These are phyloP conservation scores for Kwoniella bestiolae DNA, from an alignment of 768 basidiomycete genomes.

Conservation along the genomic window DNA sequence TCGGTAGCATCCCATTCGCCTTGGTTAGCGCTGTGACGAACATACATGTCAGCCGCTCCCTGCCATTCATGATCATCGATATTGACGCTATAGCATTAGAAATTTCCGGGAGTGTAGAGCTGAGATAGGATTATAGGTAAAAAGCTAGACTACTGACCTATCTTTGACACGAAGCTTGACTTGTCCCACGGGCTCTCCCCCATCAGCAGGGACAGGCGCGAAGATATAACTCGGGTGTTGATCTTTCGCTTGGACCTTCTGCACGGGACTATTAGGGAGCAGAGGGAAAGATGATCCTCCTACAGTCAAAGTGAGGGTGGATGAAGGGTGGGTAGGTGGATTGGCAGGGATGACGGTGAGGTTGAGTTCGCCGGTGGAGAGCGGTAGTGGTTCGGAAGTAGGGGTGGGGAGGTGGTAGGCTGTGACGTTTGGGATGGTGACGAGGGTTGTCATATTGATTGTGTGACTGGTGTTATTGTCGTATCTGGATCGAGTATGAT, in stretches of 20 bases:
- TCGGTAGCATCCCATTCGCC: slow-evolving; percentile 53
- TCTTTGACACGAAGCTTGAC: slow-evolving; percentile 47
- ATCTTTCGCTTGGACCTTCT: slow-evolving; percentile 43
- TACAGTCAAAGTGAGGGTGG: slow-evolving; percentile 47
- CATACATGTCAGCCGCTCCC: slow-evolving; percentile 1
- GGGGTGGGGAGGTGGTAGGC: slow-evolving; percentile 50
- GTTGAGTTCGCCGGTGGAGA: slow-evolving; percentile 46
- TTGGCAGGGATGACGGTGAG: slow-evolving; percentile 51
- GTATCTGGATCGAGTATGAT: too few species aligned
- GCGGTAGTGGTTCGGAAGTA: slow-evolving; percentile 32
- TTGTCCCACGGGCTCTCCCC: slow-evolving; percentile 43
- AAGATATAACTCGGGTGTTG: slow-evolving; percentile 52
- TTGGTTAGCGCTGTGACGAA: slow-evolving; percentile 30
- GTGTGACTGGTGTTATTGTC: background rate
- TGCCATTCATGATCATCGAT: too few species aligned
- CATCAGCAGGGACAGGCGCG: slow-evolving; percentile 45
- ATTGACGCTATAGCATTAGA: too few species aligned
- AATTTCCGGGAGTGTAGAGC: too few species aligned
- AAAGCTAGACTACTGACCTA: slow-evolving; percentile 29
- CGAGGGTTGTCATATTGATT: slow-evolving; percentile 45
- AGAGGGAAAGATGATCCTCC: slow-evolving; percentile 50
- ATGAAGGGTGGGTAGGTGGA: slow-evolving; percentile 44
- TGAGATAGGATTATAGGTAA: background rate
- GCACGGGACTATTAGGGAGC: slow-evolving; percentile 41
- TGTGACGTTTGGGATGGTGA: slow-evolving; percentile 38